Conservation (phyloP, 2,329 filamentous ascomycete genomes). For the Fusarium dlaminii region DNA sequence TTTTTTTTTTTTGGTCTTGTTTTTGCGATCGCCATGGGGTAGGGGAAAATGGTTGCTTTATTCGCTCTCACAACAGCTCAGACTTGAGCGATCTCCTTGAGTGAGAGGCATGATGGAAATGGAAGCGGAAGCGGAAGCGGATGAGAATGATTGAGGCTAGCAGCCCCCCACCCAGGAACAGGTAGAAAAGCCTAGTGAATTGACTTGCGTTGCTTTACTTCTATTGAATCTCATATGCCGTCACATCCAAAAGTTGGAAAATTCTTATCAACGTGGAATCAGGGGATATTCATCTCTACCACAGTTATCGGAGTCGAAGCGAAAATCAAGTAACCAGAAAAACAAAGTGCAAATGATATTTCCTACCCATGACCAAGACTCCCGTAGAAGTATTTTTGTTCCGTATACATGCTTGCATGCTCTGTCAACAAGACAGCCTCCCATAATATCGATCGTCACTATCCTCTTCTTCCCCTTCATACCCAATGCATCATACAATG, state of each 20-base stretch:
- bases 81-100: background rate
- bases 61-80: background rate
- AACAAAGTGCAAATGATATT: constrained; percentile 41
- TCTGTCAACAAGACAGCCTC: constrained; percentile 31
- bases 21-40: background rate
- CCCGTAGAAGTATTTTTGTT: constrained; percentile 36
- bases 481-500: constrained; percentile 36
- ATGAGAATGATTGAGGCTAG: background rate
- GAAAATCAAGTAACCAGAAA: constrained; percentile 8
- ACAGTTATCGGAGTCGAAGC: background rate
- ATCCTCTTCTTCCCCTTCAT: background rate
- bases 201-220: background rate
- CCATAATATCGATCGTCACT: constrained; percentile 3
- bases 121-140: background rate
- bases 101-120: background rate
- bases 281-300: background rate
- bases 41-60: background rate
- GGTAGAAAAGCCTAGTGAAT: background rate
- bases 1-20: background rate
- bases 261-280: background rate
- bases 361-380: constrained; percentile 42
- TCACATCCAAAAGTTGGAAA: background rate
- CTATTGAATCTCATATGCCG: background rate
- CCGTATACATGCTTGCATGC: constrained; percentile 41
- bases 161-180: background rate